Percentiles rank a stretch among this genome's conserved stretches.
These are phyloP conservation scores for Globisporangium polare DNA, from an alignment of 352 stramenopile genomes.

Conservation along the genomic window DNA sequence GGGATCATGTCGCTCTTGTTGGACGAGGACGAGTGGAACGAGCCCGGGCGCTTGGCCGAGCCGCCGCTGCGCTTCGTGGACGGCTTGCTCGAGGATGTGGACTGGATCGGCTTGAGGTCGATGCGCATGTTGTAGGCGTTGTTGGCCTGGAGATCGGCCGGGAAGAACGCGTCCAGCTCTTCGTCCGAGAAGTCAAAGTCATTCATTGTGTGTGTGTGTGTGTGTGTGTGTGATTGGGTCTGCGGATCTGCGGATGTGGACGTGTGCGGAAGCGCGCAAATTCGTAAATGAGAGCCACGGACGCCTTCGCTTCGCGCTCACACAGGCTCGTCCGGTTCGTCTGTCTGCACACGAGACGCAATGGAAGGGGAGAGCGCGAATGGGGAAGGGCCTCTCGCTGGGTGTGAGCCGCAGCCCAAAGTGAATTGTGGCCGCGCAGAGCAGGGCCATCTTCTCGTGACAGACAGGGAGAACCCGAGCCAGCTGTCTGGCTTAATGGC, in stretches of 20 bases:
- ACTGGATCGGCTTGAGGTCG: slow-evolving; percentile 24
- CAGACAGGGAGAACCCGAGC: background rate
- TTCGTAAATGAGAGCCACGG: slow-evolving; percentile 23
- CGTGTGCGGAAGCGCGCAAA: slow-evolving; percentile 14
- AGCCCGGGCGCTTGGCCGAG: slow-evolving; percentile 2
- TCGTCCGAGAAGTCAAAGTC: slow-evolving; percentile 23
- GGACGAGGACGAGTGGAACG: slow-evolving; percentile 14
- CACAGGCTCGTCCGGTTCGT: too few relatives aligned
- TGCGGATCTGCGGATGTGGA: background rate
- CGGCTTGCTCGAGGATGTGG: background rate
- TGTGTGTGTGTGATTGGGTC: too few relatives aligned
- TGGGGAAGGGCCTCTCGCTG: background rate
- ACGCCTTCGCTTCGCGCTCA: too few relatives aligned
- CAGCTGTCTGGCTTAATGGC: background rate
- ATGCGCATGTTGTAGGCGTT: slow-evolving; percentile 28
- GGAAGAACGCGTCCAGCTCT: slow-evolving; percentile 31
- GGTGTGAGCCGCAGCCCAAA: slow-evolving; percentile 8
- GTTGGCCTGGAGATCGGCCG: slow-evolving; percentile 1
- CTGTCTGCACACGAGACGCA: background rate
- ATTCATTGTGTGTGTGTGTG: too few relatives aligned
- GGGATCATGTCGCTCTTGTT: slow-evolving; percentile 17
- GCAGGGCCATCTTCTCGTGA: background rate
- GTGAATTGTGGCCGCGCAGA: slow-evolving; percentile 2
- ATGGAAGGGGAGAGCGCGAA: background rate
- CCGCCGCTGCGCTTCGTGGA: slow-evolving; percentile 13